phyloP scores from a whole-genome alignment of 768 basidiomycete species.

The Sarcodon aspratus region DNA sequence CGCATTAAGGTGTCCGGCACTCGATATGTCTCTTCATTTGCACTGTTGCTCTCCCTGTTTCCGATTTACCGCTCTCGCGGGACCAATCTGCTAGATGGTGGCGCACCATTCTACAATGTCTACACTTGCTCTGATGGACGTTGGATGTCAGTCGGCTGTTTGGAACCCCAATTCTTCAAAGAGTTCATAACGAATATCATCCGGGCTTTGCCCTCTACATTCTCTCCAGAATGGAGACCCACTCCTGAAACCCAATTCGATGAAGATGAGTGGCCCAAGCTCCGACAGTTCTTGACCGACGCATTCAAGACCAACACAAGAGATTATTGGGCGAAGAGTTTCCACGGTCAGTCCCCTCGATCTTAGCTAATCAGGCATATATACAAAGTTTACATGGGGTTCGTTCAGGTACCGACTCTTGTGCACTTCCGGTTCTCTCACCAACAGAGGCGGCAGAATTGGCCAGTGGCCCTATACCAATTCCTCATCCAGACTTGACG shows the following conservation, averaged over 20 bases:
- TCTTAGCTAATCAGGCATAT: not conserved
- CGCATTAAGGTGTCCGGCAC: constrained; percentile 60
- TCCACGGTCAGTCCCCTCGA: constrained; percentile 37
- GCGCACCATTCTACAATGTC: constrained; percentile 66
- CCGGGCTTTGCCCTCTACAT: constrained; percentile 32
- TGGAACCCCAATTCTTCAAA: constrained; percentile 64
- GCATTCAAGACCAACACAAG: constrained; percentile 52
- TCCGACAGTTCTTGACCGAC: constrained; percentile 44
- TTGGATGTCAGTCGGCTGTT: constrained; percentile 69
- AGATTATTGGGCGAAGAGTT: constrained; percentile 59
- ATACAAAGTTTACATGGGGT: not conserved
- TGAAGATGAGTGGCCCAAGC: constrained; percentile 40
- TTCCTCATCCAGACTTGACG: constrained; percentile 12
- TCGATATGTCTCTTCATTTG: constrained; percentile 67
- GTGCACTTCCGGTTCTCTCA: constrained; percentile 56
- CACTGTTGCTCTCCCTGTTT: constrained; percentile 38
- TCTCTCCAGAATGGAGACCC: constrained; percentile 43
- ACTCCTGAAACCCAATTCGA: constrained; percentile 31
- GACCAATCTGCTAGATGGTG: constrained; percentile 58
- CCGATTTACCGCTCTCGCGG: constrained; percentile 30
- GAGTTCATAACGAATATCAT: constrained; percentile 47
- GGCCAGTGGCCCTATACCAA: constrained; percentile 11
- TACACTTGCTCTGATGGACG: constrained; percentile 64
- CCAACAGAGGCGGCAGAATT: constrained; percentile 46
- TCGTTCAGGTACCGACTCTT: constrained; percentile 54